Evolutionary conservation across 495 filamentous ascomycete genomes (phyloP).

Genomic region (Penicillium maclennaniae): DNA sequence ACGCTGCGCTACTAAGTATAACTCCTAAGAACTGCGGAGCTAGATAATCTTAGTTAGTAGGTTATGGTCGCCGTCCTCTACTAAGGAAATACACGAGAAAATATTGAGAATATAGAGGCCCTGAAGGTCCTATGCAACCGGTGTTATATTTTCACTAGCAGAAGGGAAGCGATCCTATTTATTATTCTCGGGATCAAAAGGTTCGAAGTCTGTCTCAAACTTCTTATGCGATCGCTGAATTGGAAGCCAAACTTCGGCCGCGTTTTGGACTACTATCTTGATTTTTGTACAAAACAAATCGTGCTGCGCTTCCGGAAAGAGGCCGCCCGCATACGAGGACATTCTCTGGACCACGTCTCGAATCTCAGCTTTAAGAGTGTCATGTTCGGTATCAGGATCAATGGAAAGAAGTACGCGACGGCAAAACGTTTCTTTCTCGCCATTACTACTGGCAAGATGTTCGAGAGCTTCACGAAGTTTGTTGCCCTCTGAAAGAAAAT

Average conservation of each 20-base stretch:
- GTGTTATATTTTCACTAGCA: constrained; percentile 2
- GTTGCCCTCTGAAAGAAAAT: constrained; percentile 7
- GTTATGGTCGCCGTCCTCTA: constrained; percentile 6
- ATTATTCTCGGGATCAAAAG: constrained; percentile 5
- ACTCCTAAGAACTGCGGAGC: constrained; percentile 9
- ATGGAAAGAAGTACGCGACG: constrained; percentile 17
- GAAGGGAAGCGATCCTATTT: constrained; percentile 12
- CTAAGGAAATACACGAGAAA: constrained; percentile 12
- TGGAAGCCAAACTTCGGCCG: constrained; percentile 10
- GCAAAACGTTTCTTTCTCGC: constrained; percentile 18
- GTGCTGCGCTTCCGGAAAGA: constrained; percentile 10
- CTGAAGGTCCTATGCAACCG: background rate
- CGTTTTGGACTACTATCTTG: constrained; percentile 7
- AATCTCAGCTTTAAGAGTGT: background rate
- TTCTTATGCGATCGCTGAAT: constrained; percentile 12
- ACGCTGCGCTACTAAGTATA: constrained; percentile 4
- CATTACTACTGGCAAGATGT: constrained; percentile 9
- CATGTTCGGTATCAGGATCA: constrained; percentile 4
- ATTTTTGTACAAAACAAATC: constrained; percentile 11
- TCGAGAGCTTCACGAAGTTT: constrained; percentile 10
- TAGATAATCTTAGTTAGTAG: constrained; percentile 6
- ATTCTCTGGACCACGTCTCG: constrained; percentile 7
- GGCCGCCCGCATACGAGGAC: background rate
- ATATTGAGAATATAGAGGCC: constrained; percentile 11
- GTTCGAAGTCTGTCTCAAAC: constrained; percentile 14